Percentiles rank a stretch among this genome's conserved stretches.
Evolutionary conservation across 1,284 basidiomycete species (phyloP).

Genomic region (Boletus mariae): DNA sequence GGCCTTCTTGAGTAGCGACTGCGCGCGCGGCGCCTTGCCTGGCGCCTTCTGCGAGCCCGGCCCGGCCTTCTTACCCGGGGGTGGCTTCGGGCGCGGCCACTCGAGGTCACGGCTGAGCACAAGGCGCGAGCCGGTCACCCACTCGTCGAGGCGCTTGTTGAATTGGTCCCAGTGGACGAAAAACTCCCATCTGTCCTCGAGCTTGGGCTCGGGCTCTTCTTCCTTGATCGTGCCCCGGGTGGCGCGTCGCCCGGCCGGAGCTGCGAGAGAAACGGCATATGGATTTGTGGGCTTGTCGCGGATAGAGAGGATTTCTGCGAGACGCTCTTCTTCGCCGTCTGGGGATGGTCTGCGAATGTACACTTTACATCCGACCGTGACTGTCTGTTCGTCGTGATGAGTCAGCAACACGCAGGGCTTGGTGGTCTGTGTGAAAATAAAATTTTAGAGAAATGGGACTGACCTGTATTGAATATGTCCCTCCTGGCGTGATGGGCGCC

Average conservation of each 20-base stretch:
- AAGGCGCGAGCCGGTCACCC: conserved; percentile 90
- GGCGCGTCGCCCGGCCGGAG: conserved; percentile 33
- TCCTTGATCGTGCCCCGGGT: conserved; percentile 36
- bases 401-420: conserved; percentile 22
- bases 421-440: conserved; percentile 12
- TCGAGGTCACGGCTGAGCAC: conserved; percentile 86
- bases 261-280: conserved; percentile 37
- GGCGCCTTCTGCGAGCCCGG: conserved; percentile 49
- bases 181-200: conserved; percentile 84
- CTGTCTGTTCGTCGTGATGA: conserved; percentile 52
- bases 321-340: conserved; percentile 79
- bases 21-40: conserved; percentile 54
- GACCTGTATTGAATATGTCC: conserved; percentile 73
- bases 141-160: conserved; percentile 98
- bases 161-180: conserved; percentile 98
- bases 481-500: conserved; percentile 66
- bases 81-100: conserved; percentile 88
- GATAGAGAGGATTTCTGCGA: conserved; percentile 91
- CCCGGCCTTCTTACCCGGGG: conserved; percentile 53
- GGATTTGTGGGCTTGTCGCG: conserved; percentile 76
- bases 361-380: conserved; percentile 91
- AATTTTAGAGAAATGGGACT: conserved; percentile 24
- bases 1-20: conserved; percentile 70
- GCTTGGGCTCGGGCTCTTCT: conserved; percentile 49
- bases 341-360: conserved; percentile 78